These are phyloP conservation scores for Mycena vitilis DNA, from an alignment of 768 basidiomycete species.

Conservation along the genomic window DNA sequence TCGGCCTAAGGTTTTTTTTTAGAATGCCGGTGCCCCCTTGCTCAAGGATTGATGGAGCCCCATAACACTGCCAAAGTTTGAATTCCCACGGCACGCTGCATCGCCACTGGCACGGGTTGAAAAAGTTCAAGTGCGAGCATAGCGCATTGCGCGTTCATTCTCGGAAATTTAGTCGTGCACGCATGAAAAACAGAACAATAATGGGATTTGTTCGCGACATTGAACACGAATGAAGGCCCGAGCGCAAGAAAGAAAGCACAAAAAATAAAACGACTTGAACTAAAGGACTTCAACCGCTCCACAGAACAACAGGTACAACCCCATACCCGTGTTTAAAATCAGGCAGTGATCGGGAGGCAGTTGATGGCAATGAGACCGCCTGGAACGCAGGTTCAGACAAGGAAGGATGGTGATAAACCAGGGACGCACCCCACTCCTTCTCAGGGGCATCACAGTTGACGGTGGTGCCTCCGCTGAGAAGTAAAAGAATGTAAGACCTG, in stretches of 20 bases:
- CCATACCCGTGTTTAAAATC: neutral
- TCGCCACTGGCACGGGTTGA: too few relatives aligned
- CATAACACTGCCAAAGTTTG: too few relatives aligned
- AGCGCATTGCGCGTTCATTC: too few relatives aligned
- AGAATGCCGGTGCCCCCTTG: too few relatives aligned
- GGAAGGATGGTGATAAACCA: too few relatives aligned
- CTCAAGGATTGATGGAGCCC: too few relatives aligned
- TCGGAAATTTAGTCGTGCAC: neutral
- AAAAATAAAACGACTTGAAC: constrained; percentile 13
- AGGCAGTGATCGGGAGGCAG: constrained; percentile 14
- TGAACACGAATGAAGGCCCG: neutral
- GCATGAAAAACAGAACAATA: neutral
- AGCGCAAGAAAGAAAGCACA: neutral
- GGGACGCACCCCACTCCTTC: constrained; percentile 19
- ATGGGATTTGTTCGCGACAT: neutral
- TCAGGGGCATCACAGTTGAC: constrained; percentile 14
- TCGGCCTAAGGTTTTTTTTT: too few relatives aligned
- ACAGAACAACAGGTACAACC: too few relatives aligned
- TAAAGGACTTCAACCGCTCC: too few relatives aligned
- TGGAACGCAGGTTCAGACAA: neutral
- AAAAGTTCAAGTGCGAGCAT: too few relatives aligned
- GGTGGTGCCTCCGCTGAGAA: constrained; percentile 5
- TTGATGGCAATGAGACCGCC: constrained; percentile 27
- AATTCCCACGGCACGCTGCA: too few relatives aligned
- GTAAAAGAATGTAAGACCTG: neutral